Conservation (phyloP, 192 early-diverging fungal genomes). For the Coemansia sp. region DNA sequence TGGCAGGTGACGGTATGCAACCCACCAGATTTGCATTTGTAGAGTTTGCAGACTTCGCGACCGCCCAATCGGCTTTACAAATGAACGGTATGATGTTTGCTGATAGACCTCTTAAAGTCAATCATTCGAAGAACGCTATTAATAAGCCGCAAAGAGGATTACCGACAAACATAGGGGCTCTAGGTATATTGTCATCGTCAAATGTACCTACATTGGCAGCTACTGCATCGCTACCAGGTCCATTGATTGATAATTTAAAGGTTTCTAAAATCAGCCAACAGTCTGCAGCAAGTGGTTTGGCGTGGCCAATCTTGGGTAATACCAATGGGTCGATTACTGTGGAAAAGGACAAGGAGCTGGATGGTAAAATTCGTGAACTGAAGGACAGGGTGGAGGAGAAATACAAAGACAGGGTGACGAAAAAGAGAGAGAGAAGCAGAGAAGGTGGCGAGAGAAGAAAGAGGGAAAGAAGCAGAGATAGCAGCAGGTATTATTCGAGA, state of each 20-base stretch:
- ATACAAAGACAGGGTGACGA: conserved; percentile 3
- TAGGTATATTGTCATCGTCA: not conserved
- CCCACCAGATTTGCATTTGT: conserved; percentile 75
- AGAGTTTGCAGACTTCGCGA: conserved; percentile 68
- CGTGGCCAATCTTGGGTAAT: conserved; percentile 44
- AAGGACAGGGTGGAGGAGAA: conserved; percentile 25
- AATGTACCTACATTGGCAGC: conserved; percentile 37
- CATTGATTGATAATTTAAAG: conserved; percentile 11
- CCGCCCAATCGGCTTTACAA: conserved; percentile 60
- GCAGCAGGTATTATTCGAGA: not conserved
- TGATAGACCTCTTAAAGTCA: conserved; percentile 70
- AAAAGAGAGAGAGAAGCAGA: not conserved
- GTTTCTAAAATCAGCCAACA: not conserved
- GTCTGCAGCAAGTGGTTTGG: conserved; percentile 16
- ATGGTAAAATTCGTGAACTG: conserved; percentile 15
- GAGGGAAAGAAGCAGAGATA: conserved; percentile 1
- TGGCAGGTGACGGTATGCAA: conserved; percentile 73
- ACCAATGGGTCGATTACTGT: conserved; percentile 4
- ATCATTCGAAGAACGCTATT: conserved; percentile 77
- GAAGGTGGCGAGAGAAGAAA: not conserved
- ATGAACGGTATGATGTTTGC: conserved; percentile 68
- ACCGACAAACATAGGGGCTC: not conserved
- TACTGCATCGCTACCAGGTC: conserved; percentile 32
- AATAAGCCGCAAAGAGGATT: conserved; percentile 57
- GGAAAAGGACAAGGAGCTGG: not conserved